Percentiles rank a stretch among this genome's conserved stretches.
These are phyloP conservation scores for Aspergillus hancockii DNA, from an alignment of 495 filamentous ascomycete genomes.

Conservation along the genomic window DNA sequence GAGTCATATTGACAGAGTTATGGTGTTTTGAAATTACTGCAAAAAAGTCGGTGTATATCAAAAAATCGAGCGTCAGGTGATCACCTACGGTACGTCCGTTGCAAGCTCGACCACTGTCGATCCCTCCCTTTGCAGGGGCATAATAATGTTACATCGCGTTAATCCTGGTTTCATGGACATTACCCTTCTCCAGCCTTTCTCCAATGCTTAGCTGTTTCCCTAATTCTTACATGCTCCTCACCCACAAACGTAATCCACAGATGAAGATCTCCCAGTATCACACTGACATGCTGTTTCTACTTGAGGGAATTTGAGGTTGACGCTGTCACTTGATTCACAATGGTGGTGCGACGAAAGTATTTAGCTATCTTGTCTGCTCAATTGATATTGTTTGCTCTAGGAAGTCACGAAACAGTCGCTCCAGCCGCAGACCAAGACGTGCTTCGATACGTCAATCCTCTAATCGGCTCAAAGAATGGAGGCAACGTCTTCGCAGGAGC, in stretches of 20 bases:
- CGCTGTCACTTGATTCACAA: neutral
- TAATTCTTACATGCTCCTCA: neutral
- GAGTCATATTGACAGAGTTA: no score
- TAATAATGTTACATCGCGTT: neutral
- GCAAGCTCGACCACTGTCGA: neutral
- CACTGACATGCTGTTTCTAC: neutral
- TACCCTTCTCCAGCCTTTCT: neutral
- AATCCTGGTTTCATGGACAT: neutral
- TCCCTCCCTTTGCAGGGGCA: neutral
- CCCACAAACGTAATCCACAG: neutral
- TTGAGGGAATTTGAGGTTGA: neutral
- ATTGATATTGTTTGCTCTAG: neutral
- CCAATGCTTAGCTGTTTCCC: neutral
- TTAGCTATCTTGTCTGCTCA: neutral
- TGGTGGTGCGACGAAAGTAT: neutral
- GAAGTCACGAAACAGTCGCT: neutral
- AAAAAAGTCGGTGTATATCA: no score
- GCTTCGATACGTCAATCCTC: conserved; percentile 45
- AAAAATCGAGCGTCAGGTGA: no score
- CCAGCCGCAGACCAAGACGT: conserved; percentile 1
- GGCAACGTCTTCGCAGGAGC: conserved; percentile 74
- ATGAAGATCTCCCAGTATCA: neutral
- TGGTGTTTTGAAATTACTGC: no score
- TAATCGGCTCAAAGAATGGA: conserved; percentile 57
- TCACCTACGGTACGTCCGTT: neutral